Evolutionary conservation across 2,329 filamentous ascomycete species (phyloP).

Genomic region (Microcyclospora pomicola): DNA sequence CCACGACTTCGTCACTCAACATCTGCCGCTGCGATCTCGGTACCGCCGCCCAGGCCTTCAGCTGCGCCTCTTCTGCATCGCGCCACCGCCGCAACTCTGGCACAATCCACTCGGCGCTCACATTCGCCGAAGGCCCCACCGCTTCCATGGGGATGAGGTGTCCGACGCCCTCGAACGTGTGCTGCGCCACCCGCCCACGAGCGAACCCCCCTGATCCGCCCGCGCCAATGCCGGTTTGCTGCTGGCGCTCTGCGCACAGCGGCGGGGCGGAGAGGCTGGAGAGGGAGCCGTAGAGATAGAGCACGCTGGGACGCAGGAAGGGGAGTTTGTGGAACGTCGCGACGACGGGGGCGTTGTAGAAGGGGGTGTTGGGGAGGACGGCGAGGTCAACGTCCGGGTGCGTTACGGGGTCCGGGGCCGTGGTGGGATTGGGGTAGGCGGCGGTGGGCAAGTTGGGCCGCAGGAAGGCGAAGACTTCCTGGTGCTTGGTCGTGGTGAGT

Average conservation of each 20-base stretch:
- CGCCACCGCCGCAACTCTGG: constrained; percentile 23
- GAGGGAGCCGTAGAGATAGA: constrained; percentile 52
- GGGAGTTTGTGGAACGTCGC: constrained; percentile 45
- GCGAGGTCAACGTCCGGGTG: constrained; percentile 27
- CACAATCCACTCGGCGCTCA: constrained; percentile 24
- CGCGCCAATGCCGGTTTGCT: constrained; percentile 47
- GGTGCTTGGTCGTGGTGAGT: constrained; percentile 1
- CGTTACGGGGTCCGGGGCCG: constrained; percentile 24
- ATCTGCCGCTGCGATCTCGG: no score
- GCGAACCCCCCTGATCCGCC: constrained; percentile 53
- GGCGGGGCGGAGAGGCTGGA: constrained; percentile 43
- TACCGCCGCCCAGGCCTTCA: no score
- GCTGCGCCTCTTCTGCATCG: no score
- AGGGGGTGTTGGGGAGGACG: constrained; percentile 27
- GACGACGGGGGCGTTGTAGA: constrained; percentile 54
- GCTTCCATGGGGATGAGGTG: constrained; percentile 79
- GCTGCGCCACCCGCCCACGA: constrained; percentile 53
- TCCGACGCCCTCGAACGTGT: constrained; percentile 51
- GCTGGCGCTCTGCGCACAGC: constrained; percentile 45
- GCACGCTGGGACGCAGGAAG: constrained; percentile 46
- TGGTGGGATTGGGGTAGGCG: constrained; percentile 16
- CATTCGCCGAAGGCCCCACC: constrained; percentile 51
- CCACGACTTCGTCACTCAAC: no score
- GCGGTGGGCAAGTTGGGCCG: constrained; percentile 28
- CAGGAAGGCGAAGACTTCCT: constrained; percentile 2